Evolutionary conservation across 2,329 filamentous ascomycete genomes (phyloP).

Genomic region (Pyricularia sp.): DNA sequence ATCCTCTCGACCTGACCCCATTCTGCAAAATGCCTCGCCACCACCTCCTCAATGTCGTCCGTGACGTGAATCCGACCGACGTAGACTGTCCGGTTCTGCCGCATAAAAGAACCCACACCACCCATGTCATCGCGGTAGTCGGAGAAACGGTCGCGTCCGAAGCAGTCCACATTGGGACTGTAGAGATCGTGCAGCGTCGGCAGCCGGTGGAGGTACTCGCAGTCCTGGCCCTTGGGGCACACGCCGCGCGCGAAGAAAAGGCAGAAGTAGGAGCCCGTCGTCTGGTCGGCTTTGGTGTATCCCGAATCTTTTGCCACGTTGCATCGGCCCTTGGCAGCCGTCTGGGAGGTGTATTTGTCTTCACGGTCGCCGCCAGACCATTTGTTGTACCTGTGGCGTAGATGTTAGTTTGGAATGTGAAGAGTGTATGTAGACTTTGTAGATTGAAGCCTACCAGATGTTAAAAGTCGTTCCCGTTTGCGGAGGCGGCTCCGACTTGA

Average conservation of each 20-base stretch:
- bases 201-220: conserved; percentile 85
- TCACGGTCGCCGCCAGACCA: conserved; percentile 94
- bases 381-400: conserved; percentile 99
- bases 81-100: conserved; percentile 90
- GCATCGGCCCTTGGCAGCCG: conserved; percentile 75
- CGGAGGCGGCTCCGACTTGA: conserved; percentile 76
- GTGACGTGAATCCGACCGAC: conserved; percentile 89
- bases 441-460: conserved; percentile 60
- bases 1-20: conserved; percentile 89
- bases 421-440: too few species aligned
- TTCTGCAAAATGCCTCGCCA: conserved; percentile 89
- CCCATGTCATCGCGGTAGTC: conserved; percentile 98
- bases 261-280: conserved; percentile 82
- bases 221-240: conserved; percentile 82
- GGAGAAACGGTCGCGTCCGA: conserved; percentile 83
- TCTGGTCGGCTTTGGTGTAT: conserved; percentile 68
- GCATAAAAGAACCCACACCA: conserved; percentile 86
- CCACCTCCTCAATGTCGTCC: conserved; percentile 94
- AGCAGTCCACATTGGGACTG: conserved; percentile 91
- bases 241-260: conserved; percentile 65
- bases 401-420: neutral
- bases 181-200: conserved; percentile 83
- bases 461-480: conserved; percentile 96
- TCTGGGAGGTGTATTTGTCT: conserved; percentile 79
- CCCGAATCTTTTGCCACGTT: conserved; percentile 73